Percentiles rank a stretch among this genome's conserved stretches.
These are phyloP conservation scores for Pythium coloratum DNA, from an alignment of 352 stramenopile genomes.

Conservation along the genomic window DNA sequence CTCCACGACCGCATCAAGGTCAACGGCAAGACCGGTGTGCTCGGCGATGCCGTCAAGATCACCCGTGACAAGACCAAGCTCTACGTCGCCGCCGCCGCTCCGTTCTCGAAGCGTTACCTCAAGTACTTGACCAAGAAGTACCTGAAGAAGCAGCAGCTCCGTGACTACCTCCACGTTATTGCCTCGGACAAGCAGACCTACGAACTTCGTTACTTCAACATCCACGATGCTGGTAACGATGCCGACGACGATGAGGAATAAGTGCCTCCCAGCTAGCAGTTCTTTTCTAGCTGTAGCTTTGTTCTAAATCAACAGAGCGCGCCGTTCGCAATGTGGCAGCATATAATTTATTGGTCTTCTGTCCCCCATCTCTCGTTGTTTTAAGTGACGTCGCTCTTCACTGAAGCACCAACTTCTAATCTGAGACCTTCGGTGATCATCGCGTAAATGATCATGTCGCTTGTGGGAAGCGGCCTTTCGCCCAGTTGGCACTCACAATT, in stretches of 20 bases:
- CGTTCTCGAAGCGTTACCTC: constrained; percentile 98
- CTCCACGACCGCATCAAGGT: constrained; percentile 99
- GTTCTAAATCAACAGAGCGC: constrained; percentile 29
- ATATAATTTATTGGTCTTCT: constrained; percentile 9
- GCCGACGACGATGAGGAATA: constrained; percentile 89
- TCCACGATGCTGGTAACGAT: constrained; percentile 93
- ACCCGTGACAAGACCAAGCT: constrained; percentile 96
- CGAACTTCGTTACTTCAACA: constrained; percentile 99
- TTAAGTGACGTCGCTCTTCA: background rate
- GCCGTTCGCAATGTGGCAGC: constrained; percentile 23
- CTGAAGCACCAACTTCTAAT: no score
- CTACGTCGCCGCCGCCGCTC: constrained; percentile 92
- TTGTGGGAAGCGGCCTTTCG: no score
- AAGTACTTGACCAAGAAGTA: constrained; percentile 99
- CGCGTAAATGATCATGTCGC: no score
- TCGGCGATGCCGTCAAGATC: constrained; percentile 95
- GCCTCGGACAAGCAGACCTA: constrained; percentile 98
- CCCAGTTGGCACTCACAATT: no score
- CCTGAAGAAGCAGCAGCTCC: constrained; percentile 99
- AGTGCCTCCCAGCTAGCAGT: constrained; percentile 28
- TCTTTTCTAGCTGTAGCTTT: background rate
- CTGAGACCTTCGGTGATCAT: no score
- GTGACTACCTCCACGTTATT: constrained; percentile 99
- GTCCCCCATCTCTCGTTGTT: background rate
- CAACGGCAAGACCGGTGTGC: constrained; percentile 96